phyloP scores from a whole-genome alignment of 768 basidiomycete genomes.

The Suillus brevipes region DNA sequence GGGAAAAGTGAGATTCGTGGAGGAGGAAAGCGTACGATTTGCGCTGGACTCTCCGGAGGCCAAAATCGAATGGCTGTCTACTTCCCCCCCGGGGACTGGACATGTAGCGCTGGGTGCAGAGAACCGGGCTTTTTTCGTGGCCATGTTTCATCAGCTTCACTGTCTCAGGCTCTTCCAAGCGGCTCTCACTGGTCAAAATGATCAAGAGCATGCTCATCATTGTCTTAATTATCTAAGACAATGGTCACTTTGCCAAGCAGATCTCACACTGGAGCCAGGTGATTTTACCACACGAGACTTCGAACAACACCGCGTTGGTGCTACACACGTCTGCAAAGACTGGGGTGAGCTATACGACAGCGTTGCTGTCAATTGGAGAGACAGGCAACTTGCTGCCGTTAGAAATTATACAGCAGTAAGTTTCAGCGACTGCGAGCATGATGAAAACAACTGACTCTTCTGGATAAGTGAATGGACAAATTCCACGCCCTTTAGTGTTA shows the following conservation, averaged over 20 bases:
- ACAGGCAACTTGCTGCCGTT: background rate
- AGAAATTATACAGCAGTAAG: background rate
- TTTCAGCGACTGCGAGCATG: background rate
- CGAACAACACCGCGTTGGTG: constrained; percentile 20
- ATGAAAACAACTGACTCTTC: background rate
- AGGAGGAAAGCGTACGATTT: background rate
- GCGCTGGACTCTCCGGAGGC: background rate
- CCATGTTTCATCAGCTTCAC: background rate
- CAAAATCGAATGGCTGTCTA: background rate
- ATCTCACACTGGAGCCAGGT: constrained; percentile 28
- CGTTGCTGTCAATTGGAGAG: background rate
- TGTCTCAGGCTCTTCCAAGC: background rate
- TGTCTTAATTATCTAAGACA: constrained; percentile 42
- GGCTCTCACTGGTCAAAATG: background rate
- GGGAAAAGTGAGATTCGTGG: background rate
- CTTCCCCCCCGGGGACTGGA: background rate
- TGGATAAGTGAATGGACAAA: background rate
- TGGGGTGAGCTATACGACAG: constrained; percentile 21
- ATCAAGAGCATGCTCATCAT: constrained; percentile 20
- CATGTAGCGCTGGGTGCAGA: background rate
- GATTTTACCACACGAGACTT: constrained; percentile 33
- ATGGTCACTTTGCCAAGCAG: constrained; percentile 30
- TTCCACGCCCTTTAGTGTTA: background rate
- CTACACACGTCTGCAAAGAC: constrained; percentile 22
- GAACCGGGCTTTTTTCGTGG: background rate